phyloP scores from a whole-genome alignment of 169 alveolate species.

The Cyclospora cayetanensis region DNA sequence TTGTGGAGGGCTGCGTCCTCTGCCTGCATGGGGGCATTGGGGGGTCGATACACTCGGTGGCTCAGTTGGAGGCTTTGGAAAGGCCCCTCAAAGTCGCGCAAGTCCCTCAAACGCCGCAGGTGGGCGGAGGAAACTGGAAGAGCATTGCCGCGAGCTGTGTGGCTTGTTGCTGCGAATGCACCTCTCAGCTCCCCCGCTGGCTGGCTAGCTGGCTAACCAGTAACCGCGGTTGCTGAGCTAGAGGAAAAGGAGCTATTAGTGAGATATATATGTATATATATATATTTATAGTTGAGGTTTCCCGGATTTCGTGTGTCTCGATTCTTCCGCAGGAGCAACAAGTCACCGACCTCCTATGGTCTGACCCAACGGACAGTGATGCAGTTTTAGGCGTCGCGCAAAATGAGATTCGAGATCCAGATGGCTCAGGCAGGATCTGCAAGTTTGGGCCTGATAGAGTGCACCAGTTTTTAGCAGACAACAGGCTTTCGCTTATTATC shows the following conservation, averaged over 20 bases:
- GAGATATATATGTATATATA: no score
- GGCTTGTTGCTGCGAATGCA: no score
- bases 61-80: constrained; percentile 90
- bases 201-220: not conserved
- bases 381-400: constrained; percentile 96
- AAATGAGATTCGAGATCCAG: constrained; percentile 98
- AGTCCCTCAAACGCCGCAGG: constrained; percentile 79
- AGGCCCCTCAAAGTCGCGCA: constrained; percentile 97
- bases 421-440: constrained; percentile 98
- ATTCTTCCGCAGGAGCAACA: constrained; percentile 82
- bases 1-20: constrained; percentile 96
- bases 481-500: constrained; percentile 85
- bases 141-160: not conserved
- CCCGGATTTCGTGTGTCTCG: no score
- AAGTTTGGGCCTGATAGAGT: constrained; percentile 97
- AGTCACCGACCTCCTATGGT: constrained; percentile 90
- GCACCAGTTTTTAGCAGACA: constrained; percentile 87
- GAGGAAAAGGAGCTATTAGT: no score
- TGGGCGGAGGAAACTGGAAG: no score
- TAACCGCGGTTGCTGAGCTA: no score
- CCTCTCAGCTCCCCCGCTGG: not conserved
- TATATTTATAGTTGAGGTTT: no score
- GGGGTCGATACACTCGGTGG: constrained; percentile 87
- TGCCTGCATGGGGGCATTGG: constrained; percentile 99
- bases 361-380: constrained; percentile 94